These are phyloP conservation scores for Besnoitia besnoiti DNA, from an alignment of 169 alveolate genomes.

Conservation along the genomic window DNA sequence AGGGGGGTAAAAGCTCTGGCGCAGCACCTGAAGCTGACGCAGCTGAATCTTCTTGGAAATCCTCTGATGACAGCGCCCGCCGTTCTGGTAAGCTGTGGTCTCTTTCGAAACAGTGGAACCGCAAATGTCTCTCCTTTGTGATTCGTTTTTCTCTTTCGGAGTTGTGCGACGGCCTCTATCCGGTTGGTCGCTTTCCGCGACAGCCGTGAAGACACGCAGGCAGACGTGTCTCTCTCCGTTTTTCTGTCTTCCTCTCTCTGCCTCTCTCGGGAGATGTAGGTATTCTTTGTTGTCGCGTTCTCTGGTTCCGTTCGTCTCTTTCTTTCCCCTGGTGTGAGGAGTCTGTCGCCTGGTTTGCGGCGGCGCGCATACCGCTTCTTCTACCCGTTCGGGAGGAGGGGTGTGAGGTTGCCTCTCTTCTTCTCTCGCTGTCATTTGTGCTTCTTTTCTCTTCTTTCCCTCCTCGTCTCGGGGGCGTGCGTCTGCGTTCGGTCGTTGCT, in stretches of 20 bases:
- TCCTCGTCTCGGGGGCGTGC: no score
- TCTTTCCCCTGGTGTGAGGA: no score
- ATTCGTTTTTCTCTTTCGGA: background rate
- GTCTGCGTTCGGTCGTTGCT: background rate
- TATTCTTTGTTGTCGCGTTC: background rate
- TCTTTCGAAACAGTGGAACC: background rate
- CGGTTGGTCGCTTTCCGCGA: no score
- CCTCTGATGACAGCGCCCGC: background rate
- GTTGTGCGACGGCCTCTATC: background rate
- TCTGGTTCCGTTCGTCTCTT: background rate
- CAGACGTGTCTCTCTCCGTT: no score
- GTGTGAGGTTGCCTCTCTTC: background rate
- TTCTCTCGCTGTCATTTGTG: background rate
- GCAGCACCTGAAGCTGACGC: background rate
- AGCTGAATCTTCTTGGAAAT: slow-evolving; percentile 15
- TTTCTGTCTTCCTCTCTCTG: background rate
- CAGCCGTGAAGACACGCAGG: no score
- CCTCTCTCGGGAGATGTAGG: no score
- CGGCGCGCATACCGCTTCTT: background rate
- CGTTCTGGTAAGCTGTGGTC: background rate
- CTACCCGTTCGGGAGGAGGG: background rate
- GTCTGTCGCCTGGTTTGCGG: background rate
- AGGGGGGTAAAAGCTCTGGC: slow-evolving; percentile 16
- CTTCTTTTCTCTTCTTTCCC: background rate
- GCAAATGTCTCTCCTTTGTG: background rate